Conservation (phyloP, 257 asterid species). For the Penstemon davidsonii region DNA sequence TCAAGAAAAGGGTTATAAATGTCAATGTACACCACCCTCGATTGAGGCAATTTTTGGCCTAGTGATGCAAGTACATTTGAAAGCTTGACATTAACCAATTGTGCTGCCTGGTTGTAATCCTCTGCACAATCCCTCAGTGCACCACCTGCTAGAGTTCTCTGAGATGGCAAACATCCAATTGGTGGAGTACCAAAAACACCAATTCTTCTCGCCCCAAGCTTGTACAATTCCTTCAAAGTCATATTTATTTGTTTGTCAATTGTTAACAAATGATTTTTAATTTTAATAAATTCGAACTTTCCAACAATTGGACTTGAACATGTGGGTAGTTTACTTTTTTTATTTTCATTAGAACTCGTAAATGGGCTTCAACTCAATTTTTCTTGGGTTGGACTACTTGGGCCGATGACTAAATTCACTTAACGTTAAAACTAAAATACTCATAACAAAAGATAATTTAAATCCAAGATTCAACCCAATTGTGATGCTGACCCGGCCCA, state of each 20-base stretch:
- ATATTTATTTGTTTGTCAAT: not conserved
- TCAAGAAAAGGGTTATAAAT: constrained; percentile 33
- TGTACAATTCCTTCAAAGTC: constrained; percentile 11
- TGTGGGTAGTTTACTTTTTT: no score
- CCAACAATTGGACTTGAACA: no score
- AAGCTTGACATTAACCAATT: constrained; percentile 40
- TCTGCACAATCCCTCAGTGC: constrained; percentile 28
- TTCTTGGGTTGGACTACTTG: no score
- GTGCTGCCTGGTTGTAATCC: constrained; percentile 38
- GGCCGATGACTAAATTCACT: no score
- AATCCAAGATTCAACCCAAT: no score
- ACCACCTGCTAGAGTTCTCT: constrained; percentile 52
- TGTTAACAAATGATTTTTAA: not conserved
- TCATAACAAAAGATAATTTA: no score
- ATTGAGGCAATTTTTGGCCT: constrained; percentile 22
- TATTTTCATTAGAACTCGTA: no score
- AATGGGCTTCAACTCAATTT: no score
- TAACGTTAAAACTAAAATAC: no score
- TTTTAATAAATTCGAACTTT: no score
- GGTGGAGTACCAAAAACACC: constrained; percentile 45
- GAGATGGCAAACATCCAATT: constrained; percentile 51
- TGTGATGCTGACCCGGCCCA: no score
- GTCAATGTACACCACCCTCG: constrained; percentile 29
- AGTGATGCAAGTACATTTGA: constrained; percentile 25
- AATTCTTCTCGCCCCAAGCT: constrained; percentile 44